Percentiles rank a stretch among this genome's conserved stretches.
These are phyloP conservation scores for Psilocybe mexicana DNA, from an alignment of 1,284 basidiomycete species.

Conservation along the genomic window DNA sequence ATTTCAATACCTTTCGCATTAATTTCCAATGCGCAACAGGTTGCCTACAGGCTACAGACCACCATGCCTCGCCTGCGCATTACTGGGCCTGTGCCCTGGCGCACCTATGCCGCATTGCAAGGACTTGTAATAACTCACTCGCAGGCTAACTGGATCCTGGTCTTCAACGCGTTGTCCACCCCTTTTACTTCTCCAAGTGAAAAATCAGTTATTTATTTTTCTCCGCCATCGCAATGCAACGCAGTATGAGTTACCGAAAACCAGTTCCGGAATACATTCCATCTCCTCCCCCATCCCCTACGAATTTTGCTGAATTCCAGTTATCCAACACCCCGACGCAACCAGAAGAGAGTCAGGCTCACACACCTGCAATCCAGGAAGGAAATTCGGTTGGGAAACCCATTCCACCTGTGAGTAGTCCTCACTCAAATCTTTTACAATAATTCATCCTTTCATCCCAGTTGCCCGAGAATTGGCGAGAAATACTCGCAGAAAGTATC, in stretches of 20 bases:
- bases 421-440: conserved; percentile 15
- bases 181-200: not conserved
- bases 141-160: not conserved
- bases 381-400: conserved; percentile 11
- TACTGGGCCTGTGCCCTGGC: not conserved
- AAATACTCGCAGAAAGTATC: conserved; percentile 40
- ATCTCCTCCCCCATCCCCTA: conserved; percentile 52
- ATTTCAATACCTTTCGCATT: too few species aligned
- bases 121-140: not conserved
- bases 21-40: not conserved
- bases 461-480: conserved; percentile 54
- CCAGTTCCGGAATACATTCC: conserved; percentile 65
- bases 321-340: not conserved
- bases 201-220: not conserved
- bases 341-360: not conserved
- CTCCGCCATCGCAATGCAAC: conserved; percentile 29
- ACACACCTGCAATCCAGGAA: not conserved
- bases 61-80: not conserved
- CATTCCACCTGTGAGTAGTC: conserved; percentile 45
- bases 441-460: conserved; percentile 22
- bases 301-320: not conserved
- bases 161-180: not conserved
- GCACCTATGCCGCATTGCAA: not conserved
- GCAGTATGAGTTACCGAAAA: conserved; percentile 62
- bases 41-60: not conserved